Evolutionary conservation across 805 yeast species (phyloP).

Genomic region (Kodamaea laetipori): DNA sequence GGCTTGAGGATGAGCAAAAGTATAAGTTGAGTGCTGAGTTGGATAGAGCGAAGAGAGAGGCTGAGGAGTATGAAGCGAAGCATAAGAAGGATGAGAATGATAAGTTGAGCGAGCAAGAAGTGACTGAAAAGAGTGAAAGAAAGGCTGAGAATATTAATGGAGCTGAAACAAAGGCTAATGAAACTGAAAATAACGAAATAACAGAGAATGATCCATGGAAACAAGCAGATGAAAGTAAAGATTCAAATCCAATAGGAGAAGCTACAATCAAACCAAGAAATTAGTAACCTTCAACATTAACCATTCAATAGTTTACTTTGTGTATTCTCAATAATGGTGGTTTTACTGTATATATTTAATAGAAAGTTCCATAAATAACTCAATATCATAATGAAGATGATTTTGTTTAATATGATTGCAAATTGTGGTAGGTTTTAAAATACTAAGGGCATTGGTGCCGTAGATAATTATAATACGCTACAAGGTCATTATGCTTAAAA

Average conservation of each 20-base stretch:
- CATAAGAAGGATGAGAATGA: neutral
- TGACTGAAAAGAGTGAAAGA: neutral
- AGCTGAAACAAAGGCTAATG: too few species aligned
- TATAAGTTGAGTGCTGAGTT: conserved; percentile 35
- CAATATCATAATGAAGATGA: too few species aligned
- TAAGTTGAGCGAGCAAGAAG: neutral
- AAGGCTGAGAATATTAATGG: neutral
- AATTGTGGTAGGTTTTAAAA: too few species aligned
- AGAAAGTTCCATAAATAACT: neutral
- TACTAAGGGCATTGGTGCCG: too few species aligned
- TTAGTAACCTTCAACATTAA: conserved; percentile 5
- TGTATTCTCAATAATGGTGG: too few species aligned
- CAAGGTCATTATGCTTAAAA: too few species aligned
- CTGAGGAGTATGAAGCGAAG: conserved; percentile 12
- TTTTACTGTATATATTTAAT: conserved; percentile 9
- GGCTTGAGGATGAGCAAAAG: conserved; percentile 36
- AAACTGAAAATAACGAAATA: too few species aligned
- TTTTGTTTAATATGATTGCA: too few species aligned
- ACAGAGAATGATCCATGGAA: conserved; percentile 28
- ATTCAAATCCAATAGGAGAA: conserved; percentile 35
- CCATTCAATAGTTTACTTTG: too few species aligned
- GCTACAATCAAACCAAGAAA: conserved; percentile 42
- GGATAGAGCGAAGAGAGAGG: conserved; percentile 26
- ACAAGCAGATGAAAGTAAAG: conserved; percentile 28
- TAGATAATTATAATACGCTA: too few species aligned